Evolutionary conservation across 2,329 filamentous ascomycete species (phyloP).

Genomic region (Microdochium bolleyi): DNA sequence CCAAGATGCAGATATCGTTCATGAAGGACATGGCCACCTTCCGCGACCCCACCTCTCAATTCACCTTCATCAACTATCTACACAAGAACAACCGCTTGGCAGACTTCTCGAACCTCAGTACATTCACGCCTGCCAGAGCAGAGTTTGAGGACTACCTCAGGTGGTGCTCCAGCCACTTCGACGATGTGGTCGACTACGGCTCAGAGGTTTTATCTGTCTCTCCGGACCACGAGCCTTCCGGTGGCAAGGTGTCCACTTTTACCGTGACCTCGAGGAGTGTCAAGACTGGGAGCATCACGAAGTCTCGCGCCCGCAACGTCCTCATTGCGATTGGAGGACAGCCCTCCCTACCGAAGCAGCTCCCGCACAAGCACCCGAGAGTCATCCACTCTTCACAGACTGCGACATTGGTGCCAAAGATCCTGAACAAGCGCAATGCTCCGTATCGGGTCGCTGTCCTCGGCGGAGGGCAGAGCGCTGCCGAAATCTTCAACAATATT

Average conservation of each 20-base stretch:
- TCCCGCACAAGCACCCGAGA: slow-evolving; percentile 61
- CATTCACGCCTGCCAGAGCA: slow-evolving; percentile 75
- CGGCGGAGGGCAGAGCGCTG: slow-evolving; percentile 85
- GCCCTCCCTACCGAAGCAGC: slow-evolving; percentile 61
- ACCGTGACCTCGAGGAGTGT: slow-evolving; percentile 57
- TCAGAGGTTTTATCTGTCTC: slow-evolving; percentile 69
- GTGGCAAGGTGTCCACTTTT: slow-evolving; percentile 54
- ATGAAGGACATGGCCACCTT: slow-evolving; percentile 92
- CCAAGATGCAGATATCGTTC: slow-evolving; percentile 97
- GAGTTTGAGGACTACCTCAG: slow-evolving; percentile 95
- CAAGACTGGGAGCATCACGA: slow-evolving; percentile 44
- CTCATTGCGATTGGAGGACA: slow-evolving; percentile 50
- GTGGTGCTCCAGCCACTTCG: slow-evolving; percentile 82
- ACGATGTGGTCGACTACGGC: slow-evolving; percentile 63
- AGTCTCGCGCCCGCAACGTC: slow-evolving; percentile 57
- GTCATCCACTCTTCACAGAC: slow-evolving; percentile 90
- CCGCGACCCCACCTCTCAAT: slow-evolving; percentile 78
- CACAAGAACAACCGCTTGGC: slow-evolving; percentile 74
- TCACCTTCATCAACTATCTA: slow-evolving; percentile 94
- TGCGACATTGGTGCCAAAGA: slow-evolving; percentile 51
- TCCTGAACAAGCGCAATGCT: slow-evolving; percentile 46
- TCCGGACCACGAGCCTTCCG: slow-evolving; percentile 43
- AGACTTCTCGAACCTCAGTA: slow-evolving; percentile 83
- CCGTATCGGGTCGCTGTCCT: slow-evolving; percentile 75
- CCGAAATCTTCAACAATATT: slow-evolving; percentile 90